Conservation (phyloP, 2,329 filamentous ascomycete genomes). For the Talaromyces sp. region DNA sequence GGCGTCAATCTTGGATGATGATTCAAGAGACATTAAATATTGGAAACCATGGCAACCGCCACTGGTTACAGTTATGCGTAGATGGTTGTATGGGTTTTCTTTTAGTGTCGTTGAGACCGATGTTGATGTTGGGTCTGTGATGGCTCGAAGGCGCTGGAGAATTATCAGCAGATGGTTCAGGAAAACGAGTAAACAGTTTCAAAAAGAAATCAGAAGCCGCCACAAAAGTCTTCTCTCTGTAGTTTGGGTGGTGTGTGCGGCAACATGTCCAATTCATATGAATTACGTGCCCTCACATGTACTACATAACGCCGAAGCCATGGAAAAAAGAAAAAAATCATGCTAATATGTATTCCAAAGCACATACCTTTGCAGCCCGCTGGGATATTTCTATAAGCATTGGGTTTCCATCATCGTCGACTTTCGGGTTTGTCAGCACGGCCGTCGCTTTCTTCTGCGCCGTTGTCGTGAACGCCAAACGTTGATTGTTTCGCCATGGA, state of each 20-base stretch:
- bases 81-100: conserved; percentile 70
- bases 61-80: conserved; percentile 88
- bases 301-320: not conserved
- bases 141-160: conserved; percentile 63
- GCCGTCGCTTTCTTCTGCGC: conserved; percentile 33
- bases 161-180: not conserved
- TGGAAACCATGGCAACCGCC: conserved; percentile 98
- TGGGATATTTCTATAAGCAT: conserved; percentile 81
- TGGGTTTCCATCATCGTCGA: conserved; percentile 76
- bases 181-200: not conserved
- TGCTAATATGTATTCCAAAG: not conserved
- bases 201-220: conserved; percentile 1
- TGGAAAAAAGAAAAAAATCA: not conserved
- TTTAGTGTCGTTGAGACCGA: conserved; percentile 27
- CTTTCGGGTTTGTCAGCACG: conserved; percentile 61
- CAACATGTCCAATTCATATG: not conserved
- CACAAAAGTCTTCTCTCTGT: not conserved
- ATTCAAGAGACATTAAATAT: conserved; percentile 83
- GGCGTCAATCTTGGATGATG: conserved; percentile 49
- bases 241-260: not conserved
- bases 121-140: conserved; percentile 52
- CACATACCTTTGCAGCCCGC: conserved; percentile 68
- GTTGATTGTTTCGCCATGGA: not conserved
- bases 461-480: conserved; percentile 32
- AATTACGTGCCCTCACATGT: not conserved